Conservation (phyloP, 2,329 filamentous ascomycete species). For the Sporothrix globosa region DNA sequence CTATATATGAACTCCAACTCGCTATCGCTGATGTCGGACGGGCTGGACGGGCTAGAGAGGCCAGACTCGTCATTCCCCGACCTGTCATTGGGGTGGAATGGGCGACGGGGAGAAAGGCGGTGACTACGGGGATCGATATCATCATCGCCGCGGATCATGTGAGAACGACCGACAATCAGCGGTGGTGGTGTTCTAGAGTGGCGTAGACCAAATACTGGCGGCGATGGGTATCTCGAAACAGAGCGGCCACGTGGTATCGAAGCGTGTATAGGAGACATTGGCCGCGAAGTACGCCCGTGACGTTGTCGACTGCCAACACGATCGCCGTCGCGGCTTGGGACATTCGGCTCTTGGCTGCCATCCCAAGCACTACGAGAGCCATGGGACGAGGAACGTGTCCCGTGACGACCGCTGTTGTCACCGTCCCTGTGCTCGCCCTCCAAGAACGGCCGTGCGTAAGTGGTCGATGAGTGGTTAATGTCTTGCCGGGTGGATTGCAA, state of each 20-base stretch:
- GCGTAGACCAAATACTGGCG: neutral
- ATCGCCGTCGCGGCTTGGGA: neutral
- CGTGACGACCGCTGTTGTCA: no score
- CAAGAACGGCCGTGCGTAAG: neutral
- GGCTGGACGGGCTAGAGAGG: slow-evolving; percentile 36
- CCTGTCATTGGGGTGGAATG: neutral
- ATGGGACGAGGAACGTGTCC: neutral
- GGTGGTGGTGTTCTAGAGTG: neutral
- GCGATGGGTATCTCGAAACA: neutral
- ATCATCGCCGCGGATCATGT: neutral
- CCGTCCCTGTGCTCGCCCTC: neutral
- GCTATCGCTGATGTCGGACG: slow-evolving; percentile 41
- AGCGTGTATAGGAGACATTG: neutral
- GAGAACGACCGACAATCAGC: neutral
- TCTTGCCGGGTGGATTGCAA: neutral
- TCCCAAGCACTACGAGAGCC: neutral
- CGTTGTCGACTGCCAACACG: neutral
- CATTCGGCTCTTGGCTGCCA: neutral
- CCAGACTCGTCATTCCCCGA: slow-evolving; percentile 32
- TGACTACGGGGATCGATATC: neutral
- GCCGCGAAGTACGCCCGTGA: neutral
- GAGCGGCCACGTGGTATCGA: slow-evolving; percentile 3
- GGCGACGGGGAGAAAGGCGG: neutral
- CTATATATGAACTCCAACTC: slow-evolving; percentile 40
- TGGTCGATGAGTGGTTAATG: neutral